Evolutionary conservation across 2,329 filamentous ascomycete genomes (phyloP), one percentile per base, ranked within the genome.

Genomic region (Neurospora sp.): DNA sequence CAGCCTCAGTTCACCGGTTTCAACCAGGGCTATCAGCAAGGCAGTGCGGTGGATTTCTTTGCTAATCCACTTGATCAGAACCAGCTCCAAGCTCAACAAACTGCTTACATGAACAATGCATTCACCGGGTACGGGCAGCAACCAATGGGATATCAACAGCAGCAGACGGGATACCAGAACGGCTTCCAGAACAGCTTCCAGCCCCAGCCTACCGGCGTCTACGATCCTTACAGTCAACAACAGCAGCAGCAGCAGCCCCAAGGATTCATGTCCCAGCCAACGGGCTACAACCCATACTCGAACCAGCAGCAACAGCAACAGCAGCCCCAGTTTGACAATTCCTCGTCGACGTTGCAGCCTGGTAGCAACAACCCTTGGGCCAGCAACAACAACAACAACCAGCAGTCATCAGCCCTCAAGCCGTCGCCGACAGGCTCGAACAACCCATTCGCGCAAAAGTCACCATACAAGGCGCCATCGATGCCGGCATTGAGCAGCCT

Each of bases 11-110:
- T 88, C 52, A 98, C 94, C 15, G 95, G 93, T 42, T 93, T 93
- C 83, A 98, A 97, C 80, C 94, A 97, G 82, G 95, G 95, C 66
- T 99, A 99, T 78, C 94, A 98, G 82, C 96, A 99, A 81, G 95
- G 97, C 78, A 91, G 91, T 70, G 93, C 93, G 13, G 96, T 99
- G 19, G 96, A 99, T 81, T 98, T 96, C 89, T 96, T 96, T 76
- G 96, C 95, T 71, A 99, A 99, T 80, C 93, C 94, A 13, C 91
- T 98, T 76, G 92, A 95, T 75, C 90, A 92, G 78, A 86, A 90
- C 74, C 90, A 94, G 78, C 86, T 91, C 74, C 89, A 93, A 79
- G 86, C 88, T 66, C 93, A 97, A 79, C 91, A 89, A 3, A 96
- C 93, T 0, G 93, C 93, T n/a, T 91, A 83, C 74, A 82, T 88